These are phyloP conservation scores for Talaromyces piceae DNA, from an alignment of 2,329 filamentous ascomycete species.

Conservation along the genomic window DNA sequence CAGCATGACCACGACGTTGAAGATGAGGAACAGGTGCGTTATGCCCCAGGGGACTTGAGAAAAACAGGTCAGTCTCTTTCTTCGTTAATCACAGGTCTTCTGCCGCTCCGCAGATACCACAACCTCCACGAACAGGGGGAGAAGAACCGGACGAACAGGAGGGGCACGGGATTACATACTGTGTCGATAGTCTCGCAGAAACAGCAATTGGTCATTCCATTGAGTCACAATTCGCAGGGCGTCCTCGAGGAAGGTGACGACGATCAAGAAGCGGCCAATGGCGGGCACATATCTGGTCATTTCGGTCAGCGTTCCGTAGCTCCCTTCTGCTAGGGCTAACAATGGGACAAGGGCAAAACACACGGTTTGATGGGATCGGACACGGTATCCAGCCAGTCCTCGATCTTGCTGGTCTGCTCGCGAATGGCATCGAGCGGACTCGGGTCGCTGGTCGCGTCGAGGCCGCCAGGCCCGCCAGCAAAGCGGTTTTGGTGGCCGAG, in stretches of 20 bases:
- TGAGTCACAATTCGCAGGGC: conserved; percentile 93
- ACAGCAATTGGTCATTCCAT: conserved; percentile 91
- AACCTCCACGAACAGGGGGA: too few species aligned
- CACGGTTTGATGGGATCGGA: conserved; percentile 94
- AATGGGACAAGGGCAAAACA: conserved; percentile 31
- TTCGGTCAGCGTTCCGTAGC: conserved; percentile 20
- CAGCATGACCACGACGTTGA: conserved; percentile 85
- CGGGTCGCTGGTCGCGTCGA: conserved; percentile 58
- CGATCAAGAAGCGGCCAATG: conserved; percentile 94
- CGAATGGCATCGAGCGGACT: conserved; percentile 82
- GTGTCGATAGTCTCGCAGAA: conserved; percentile 83
- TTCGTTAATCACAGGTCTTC: too few species aligned
- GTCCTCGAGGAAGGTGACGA: conserved; percentile 97
- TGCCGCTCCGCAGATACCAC: too few species aligned
- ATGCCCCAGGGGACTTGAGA: conserved; percentile 72
- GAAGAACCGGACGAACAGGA: too few species aligned
- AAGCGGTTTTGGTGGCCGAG: conserved; percentile 69
- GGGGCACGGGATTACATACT: conserved; percentile 66
- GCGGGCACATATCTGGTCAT: conserved; percentile 72
- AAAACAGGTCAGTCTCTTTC: too few species aligned
- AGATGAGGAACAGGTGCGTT: conserved; percentile 85
- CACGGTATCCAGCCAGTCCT: conserved; percentile 80
- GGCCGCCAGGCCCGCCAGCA: conserved; percentile 48
- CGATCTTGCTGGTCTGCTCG: conserved; percentile 95
- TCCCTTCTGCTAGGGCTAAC: conserved; percentile 12